Conservation (phyloP, 2,329 filamentous ascomycete genomes). For the Aspergillus proliferans region DNA sequence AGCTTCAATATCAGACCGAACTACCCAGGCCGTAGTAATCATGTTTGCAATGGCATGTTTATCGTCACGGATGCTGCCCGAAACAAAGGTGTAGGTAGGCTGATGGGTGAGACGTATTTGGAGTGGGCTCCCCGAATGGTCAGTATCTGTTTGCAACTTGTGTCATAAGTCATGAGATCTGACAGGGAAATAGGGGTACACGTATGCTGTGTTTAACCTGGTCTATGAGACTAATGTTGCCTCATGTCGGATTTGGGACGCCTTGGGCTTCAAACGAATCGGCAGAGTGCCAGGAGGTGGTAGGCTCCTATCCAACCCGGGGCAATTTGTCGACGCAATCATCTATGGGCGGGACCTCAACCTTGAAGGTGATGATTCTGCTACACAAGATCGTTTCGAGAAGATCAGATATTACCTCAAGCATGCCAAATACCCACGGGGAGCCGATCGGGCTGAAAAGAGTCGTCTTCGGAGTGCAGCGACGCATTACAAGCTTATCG, state of each 20-base stretch:
- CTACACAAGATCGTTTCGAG: slow-evolving; percentile 94
- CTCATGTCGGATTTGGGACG: slow-evolving; percentile 86
- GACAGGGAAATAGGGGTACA: slow-evolving; percentile 58
- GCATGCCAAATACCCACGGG: slow-evolving; percentile 85
- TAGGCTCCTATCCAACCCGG: slow-evolving; percentile 62
- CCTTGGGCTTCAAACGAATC: slow-evolving; percentile 85
- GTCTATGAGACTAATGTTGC: slow-evolving; percentile 92
- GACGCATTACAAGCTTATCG: slow-evolving; percentile 82
- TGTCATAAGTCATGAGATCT: slow-evolving; percentile 17
- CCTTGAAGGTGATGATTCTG: slow-evolving; percentile 68
- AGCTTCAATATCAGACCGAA: slow-evolving; percentile 95
- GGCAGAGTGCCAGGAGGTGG: slow-evolving; percentile 71
- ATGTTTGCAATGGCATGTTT: slow-evolving; percentile 74
- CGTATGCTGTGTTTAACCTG: slow-evolving; percentile 88
- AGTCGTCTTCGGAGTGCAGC: slow-evolving; percentile 86
- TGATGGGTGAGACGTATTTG: slow-evolving; percentile 71
- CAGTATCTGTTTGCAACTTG: slow-evolving; percentile 24
- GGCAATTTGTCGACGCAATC: slow-evolving; percentile 66
- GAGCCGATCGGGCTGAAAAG: slow-evolving; percentile 92
- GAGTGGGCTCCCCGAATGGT: slow-evolving; percentile 66
- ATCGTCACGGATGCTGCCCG: slow-evolving; percentile 67
- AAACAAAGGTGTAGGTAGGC: slow-evolving; percentile 66
- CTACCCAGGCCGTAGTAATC: slow-evolving; percentile 82
- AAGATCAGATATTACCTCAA: slow-evolving; percentile 98
- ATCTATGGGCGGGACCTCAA: slow-evolving; percentile 64